These are phyloP conservation scores for Brassica cretica DNA, from an alignment of 345 rosid species.

Conservation along the genomic window DNA sequence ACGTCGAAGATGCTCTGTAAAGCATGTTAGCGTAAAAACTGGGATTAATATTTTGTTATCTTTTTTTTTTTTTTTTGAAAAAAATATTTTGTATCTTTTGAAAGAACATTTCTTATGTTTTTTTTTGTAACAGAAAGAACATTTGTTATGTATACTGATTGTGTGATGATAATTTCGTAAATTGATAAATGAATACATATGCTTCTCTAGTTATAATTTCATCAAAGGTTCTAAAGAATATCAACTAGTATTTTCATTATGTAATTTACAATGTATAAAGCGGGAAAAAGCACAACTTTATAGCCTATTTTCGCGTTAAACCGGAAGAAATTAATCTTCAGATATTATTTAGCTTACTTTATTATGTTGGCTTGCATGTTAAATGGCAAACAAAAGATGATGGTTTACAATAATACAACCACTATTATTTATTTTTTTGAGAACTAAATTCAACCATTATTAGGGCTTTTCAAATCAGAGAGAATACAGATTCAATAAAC, in stretches of 20 bases:
- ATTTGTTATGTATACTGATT: background rate
- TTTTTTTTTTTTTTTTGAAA: background rate
- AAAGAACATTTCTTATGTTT: background rate
- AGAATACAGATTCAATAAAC: constrained; percentile 1
- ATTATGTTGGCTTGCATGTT: constrained; percentile 33
- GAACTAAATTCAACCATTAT: constrained; percentile 18
- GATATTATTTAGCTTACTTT: constrained; percentile 19
- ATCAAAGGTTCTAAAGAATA: background rate
- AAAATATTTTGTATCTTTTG: background rate
- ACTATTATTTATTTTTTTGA: background rate
- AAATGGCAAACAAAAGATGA: constrained; percentile 35
- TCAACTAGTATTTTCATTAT: background rate
- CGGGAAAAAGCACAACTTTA: background rate
- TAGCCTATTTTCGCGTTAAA: constrained; percentile 17
- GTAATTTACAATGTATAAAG: background rate
- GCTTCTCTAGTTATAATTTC: background rate
- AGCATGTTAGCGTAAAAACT: background rate
- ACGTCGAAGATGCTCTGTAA: background rate
- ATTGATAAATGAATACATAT: background rate
- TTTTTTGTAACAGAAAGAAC: background rate
- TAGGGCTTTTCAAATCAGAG: constrained; percentile 15
- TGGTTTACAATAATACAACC: constrained; percentile 33
- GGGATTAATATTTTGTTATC: background rate
- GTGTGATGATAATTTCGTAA: background rate
- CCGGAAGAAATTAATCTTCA: constrained; percentile 11